phyloP scores from a whole-genome alignment of 441 rosid species.

The Pelargonium australe region DNA sequence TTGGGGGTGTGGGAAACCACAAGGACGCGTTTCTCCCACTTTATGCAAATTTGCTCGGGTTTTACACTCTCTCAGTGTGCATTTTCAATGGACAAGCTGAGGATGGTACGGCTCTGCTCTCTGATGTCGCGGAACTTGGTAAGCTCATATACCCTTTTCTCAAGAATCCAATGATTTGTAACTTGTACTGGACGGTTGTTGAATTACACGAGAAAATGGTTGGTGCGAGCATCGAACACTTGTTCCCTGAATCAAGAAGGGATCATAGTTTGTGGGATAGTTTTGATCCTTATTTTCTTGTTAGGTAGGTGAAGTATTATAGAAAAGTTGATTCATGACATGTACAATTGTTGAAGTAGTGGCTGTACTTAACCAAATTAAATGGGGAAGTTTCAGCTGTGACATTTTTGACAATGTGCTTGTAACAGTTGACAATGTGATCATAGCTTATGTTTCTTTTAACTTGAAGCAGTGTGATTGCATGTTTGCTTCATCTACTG shows the following conservation, averaged over 20 bases:
- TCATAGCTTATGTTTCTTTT: too few species aligned
- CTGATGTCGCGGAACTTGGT: conserved; percentile 50
- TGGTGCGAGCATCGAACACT: conserved; percentile 21
- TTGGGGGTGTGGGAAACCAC: conserved; percentile 81
- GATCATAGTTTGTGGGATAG: conserved; percentile 46
- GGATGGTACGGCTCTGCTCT: conserved; percentile 24
- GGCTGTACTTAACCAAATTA: too few species aligned
- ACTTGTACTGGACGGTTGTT: conserved; percentile 50
- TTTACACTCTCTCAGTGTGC: conserved; percentile 65
- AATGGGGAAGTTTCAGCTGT: too few species aligned
- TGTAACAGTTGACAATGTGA: too few species aligned
- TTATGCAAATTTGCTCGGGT: conserved; percentile 73
- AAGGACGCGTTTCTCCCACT: conserved; percentile 83
- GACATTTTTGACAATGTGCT: too few species aligned
- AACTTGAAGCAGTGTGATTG: too few species aligned
- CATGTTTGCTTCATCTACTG: too few species aligned
- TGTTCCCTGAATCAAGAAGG: conserved; percentile 18
- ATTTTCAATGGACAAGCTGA: conserved; percentile 30
- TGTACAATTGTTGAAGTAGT: neutral
- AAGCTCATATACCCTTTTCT: conserved; percentile 50
- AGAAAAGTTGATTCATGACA: conserved; percentile 12
- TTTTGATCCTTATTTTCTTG: conserved; percentile 87
- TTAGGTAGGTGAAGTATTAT: conserved; percentile 31
- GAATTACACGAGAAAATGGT: conserved; percentile 39
- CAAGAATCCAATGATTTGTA: conserved; percentile 61